These are phyloP conservation scores for Fraxinus greggii DNA, from an alignment of 305 asterid genomes.

Conservation along the genomic window DNA sequence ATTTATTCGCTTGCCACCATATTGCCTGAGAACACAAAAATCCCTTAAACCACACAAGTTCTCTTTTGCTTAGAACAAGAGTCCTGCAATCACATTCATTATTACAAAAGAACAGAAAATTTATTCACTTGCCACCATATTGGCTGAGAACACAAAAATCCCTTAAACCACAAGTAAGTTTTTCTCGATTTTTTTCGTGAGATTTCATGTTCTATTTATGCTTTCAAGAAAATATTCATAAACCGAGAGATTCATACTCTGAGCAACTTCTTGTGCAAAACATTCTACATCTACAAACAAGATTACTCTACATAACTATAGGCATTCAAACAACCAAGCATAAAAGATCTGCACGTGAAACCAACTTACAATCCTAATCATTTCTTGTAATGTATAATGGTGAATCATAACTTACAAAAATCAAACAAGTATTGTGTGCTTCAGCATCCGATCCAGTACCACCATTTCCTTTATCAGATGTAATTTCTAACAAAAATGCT, in stretches of 20 bases:
- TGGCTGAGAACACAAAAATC: background rate
- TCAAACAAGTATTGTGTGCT: background rate
- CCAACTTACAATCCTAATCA: background rate
- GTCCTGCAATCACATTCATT: background rate
- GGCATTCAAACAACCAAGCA: background rate
- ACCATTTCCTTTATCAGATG: background rate
- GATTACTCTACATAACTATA: background rate
- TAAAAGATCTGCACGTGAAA: background rate
- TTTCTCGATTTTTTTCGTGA: background rate
- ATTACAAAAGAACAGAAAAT: background rate
- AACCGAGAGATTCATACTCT: background rate
- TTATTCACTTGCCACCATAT: background rate
- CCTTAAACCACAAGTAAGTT: background rate
- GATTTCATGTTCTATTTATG: background rate
- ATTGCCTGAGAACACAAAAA: background rate
- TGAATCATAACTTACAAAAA: background rate
- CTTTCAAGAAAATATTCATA: background rate
- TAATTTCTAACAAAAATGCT: conserved; percentile 5
- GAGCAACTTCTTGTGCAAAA: background rate
- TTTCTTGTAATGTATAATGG: background rate
- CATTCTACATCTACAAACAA: background rate
- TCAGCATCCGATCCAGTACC: background rate
- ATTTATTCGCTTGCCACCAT: background rate
- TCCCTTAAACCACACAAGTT: too few species aligned
- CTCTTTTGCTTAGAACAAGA: background rate